A percentile compares a stretch with the other conserved stretches of the same genome.
phyloP scores from a whole-genome alignment of 805 yeast genomes.

The Candida vartiovaarae region DNA sequence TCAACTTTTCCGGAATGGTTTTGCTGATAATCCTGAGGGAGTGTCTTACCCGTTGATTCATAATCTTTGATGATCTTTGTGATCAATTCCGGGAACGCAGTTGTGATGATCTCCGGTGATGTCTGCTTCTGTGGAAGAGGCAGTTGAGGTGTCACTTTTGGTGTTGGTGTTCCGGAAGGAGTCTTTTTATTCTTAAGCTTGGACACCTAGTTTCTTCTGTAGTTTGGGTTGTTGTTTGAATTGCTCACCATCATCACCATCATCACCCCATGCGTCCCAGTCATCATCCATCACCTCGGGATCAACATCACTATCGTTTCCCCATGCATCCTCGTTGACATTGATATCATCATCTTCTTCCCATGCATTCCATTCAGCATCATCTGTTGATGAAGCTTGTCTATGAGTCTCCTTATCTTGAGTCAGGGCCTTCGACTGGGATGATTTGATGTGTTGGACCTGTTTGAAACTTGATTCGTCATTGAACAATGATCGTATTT shows the following conservation, averaged over 20 bases:
- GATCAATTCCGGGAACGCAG: constrained; percentile 9
- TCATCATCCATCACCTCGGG: not conserved
- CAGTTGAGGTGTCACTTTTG: constrained; percentile 4
- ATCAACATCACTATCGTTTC: not conserved
- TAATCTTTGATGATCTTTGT: constrained; percentile 14
- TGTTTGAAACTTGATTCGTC: not conserved
- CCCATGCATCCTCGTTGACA: not conserved
- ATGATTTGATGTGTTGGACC: not conserved
- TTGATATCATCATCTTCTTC: constrained; percentile 14
- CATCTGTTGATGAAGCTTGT: not conserved
- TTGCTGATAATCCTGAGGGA: constrained; percentile 9
- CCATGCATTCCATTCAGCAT: constrained; percentile 22
- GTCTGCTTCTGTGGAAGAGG: not conserved
- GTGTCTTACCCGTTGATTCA: constrained; percentile 4
- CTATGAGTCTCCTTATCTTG: not conserved
- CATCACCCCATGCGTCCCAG: constrained; percentile 1
- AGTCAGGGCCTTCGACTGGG: not conserved
- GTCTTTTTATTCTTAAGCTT: constrained; percentile 9
- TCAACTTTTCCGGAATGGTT: constrained; percentile 11
- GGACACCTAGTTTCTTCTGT: constrained; percentile 14
- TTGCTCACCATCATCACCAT: constrained; percentile 1
- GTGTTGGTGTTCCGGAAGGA: constrained; percentile 9
- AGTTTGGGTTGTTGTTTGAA: constrained; percentile 3
- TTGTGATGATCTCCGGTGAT: not conserved
- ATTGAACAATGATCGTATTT: constrained; percentile 10